Conservation (phyloP, 169 alveolate species). For the Miamiensis avidus region DNA sequence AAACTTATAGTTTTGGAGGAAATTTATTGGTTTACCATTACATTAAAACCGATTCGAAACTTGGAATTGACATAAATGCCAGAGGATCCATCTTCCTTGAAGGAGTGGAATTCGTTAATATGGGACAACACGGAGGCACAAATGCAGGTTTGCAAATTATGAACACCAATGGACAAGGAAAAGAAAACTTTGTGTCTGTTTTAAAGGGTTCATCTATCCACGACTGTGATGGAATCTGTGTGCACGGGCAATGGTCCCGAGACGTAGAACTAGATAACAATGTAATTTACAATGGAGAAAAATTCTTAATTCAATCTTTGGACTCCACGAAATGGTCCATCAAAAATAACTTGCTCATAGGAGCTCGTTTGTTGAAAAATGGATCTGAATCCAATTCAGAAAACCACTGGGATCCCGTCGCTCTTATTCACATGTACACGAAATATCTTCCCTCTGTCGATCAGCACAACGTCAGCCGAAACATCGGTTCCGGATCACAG, state of each 20-base stretch:
- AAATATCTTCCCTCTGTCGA: neutral
- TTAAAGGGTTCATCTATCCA: neutral
- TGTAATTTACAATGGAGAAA: neutral
- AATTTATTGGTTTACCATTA: neutral
- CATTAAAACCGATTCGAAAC: neutral
- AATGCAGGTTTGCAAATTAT: slow-evolving; percentile 1
- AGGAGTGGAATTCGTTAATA: slow-evolving; percentile 41
- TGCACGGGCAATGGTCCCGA: neutral
- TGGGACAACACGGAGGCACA: neutral
- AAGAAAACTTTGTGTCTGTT: neutral
- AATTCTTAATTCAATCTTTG: neutral
- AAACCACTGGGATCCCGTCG: neutral
- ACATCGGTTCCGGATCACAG: neutral
- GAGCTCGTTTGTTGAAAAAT: neutral
- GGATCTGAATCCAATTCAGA: neutral
- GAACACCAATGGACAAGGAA: neutral
- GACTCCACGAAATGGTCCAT: neutral
- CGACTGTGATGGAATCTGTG: slow-evolving; percentile 2
- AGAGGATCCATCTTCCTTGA: slow-evolving; percentile 31
- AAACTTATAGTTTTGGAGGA: too few relatives aligned
- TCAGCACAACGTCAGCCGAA: neutral
- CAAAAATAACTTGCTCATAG: neutral
- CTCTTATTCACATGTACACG: neutral
- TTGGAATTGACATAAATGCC: neutral
- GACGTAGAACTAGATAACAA: neutral